These are phyloP conservation scores for Crepidotus variabilis DNA, from an alignment of 768 basidiomycete species.

Conservation along the genomic window DNA sequence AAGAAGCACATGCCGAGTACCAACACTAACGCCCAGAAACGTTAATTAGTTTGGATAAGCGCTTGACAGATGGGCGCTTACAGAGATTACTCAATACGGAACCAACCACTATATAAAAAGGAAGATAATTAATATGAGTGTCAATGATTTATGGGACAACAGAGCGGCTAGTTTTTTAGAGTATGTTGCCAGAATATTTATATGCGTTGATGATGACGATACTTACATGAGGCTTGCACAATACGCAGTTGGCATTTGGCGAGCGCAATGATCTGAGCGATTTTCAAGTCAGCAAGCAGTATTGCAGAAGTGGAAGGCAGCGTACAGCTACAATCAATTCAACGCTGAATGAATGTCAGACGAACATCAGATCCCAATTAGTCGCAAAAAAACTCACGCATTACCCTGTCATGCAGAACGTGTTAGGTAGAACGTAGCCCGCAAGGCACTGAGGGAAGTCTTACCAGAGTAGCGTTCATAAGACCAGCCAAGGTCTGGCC, in stretches of 20 bases:
- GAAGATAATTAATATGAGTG: background rate
- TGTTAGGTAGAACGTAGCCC: background rate
- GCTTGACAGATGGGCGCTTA: constrained; percentile 32
- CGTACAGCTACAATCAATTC: constrained; percentile 78
- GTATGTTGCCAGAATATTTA: too few species aligned
- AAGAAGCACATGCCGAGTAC: constrained; percentile 92
- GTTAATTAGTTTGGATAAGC: background rate
- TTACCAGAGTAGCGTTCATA: constrained; percentile 78
- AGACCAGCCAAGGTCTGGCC: constrained; percentile 83
- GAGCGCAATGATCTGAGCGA: constrained; percentile 43
- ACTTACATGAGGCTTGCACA: constrained; percentile 78
- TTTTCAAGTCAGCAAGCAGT: background rate
- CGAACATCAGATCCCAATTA: background rate
- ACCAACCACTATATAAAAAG: constrained; percentile 61
- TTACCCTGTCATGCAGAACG: constrained; percentile 35
- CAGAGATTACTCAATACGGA: constrained; percentile 82
- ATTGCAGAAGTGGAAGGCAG: constrained; percentile 6
- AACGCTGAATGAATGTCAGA: constrained; percentile 38
- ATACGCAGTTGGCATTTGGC: constrained; percentile 58
- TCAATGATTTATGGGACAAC: too few species aligned
- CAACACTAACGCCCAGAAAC: constrained; percentile 45
- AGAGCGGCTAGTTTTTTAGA: too few species aligned
- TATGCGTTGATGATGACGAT: constrained; percentile 16
- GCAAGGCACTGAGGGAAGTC: constrained; percentile 13
- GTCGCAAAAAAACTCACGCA: constrained; percentile 30